Base-by-base conservation (phyloP, 495 filamentous ascomycete species). In the Talaromyces wortmannii region DNA sequence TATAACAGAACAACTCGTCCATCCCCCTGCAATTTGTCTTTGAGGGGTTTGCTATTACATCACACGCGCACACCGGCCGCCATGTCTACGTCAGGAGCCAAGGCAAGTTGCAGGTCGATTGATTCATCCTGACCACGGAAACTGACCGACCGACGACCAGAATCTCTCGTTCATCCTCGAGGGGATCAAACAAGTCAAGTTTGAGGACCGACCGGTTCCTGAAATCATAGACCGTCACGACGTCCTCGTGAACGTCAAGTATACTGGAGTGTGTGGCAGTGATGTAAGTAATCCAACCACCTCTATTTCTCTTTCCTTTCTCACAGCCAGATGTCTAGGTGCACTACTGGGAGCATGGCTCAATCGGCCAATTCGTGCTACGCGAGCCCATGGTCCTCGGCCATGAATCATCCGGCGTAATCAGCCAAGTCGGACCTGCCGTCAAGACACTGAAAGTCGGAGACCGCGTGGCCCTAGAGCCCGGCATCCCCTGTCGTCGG, bases 341-440 rank as follows among this genome's bases (percentile, higher is more conserved):
- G n/a, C 91, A 96, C 81, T 96, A 94, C 79, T 94, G 88, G 88
- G 73, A 81, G 53, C 84, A 95, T 58, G 91, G 91, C 51, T 75
- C 83, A 40, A 95, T 96, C 65, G 91, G 89, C 57, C 68, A 80
- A 71, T 95, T 89, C 69, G 77, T 92, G 54, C 80, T 95, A 59
- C 86, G 87, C 61, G 81, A 83, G 15, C 91, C 91, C 43, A 94
- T 95, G 90, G 87, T 95, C 4, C 82, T 95, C n/a, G 91, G 91
- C 61, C 91, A 96, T 77, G 91, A 96, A 70, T 94, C 89, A 11
- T 80, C 88, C 56, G 91, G 89, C 55, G 83, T 89, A 18, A 75
- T 96, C 58, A 70, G 80, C 59, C 63, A 79, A 31, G 79, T 89
- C 52, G 91, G 91, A 36, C 72, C 77, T n/a, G 70, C 67, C 13